Conservation (phyloP, 257 asterid species). For the Leptodermis oblonga region DNA sequence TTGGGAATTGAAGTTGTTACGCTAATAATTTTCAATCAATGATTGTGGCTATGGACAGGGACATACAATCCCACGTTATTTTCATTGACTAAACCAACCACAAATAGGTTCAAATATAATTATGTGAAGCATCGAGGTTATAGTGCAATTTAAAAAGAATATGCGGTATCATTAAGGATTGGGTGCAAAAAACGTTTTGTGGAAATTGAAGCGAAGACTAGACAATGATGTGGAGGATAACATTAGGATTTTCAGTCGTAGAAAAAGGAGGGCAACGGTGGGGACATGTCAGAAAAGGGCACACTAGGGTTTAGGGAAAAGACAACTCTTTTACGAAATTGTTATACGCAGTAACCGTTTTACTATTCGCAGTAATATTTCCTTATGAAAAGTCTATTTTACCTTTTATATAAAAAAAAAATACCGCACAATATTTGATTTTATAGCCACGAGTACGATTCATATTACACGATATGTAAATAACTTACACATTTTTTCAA, state of each 20-base stretch:
- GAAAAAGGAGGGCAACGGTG: background rate
- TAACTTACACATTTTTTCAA: too few relatives aligned
- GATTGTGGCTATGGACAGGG: background rate
- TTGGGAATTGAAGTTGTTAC: background rate
- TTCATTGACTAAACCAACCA: background rate
- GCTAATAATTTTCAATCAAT: conserved; percentile 1
- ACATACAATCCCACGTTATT: background rate
- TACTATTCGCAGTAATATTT: too few relatives aligned
- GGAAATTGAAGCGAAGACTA: too few relatives aligned
- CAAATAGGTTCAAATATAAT: background rate
- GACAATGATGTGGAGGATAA: conserved; percentile 13
- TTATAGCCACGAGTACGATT: too few relatives aligned
- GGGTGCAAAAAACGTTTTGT: background rate
- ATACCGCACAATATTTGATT: too few relatives aligned
- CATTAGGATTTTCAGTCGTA: background rate
- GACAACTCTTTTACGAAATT: too few relatives aligned
- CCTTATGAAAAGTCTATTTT: too few relatives aligned
- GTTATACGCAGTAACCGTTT: too few relatives aligned
- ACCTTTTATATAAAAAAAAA: too few relatives aligned
- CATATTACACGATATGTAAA: too few relatives aligned
- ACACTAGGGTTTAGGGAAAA: background rate
- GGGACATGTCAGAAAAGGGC: conserved; percentile 6
- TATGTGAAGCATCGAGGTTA: background rate
- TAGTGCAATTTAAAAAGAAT: background rate
- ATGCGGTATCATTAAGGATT: background rate